Base-by-base conservation (phyloP, 2,329 filamentous ascomycete species). In the Aspergillus texensis region DNA sequence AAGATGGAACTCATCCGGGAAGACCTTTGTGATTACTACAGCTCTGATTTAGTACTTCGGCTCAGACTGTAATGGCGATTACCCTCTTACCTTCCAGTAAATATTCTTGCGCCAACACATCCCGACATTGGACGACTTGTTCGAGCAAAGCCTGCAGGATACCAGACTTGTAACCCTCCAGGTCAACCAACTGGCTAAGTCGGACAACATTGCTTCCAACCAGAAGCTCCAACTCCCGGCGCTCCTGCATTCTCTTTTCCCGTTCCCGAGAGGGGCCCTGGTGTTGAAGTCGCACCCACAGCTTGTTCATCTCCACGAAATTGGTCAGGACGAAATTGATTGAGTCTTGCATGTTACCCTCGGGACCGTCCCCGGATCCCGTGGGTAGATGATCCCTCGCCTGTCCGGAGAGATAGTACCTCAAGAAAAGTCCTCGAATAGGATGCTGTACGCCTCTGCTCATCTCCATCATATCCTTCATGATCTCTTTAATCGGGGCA, bases 381-480 rank as follows among this genome's bases (percentile, higher is more conserved):
- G 87, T 87, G 0, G 95, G 95, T 58, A 99, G 84, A 76, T 88
- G 89, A 78, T 99, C 95, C 73, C 95, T 87, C 45, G 95, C 94
- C 81, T 99, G 95, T 43, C 95, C 94, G 28, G 93, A 95, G 58
- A 99, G 86, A 76, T 97, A 99, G 80, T 99, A 99, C 75, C 95
- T 89, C 73, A 99, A 82, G 77, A 99, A 99, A 61, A 99, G 84
- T 21, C 95, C 95, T 62, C 95, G 92, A 67, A 97, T 94, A 19
- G 95, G 95, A 79, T 99, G 95, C 75, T 99, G 95, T 26, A 99
- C 94, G 62, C 95, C 95, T 67, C 95, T 88, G 80, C 93, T 98
- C 95, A 99, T 99, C 80, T 99, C 95, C 95, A 99, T 99, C 95
- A 99, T 99, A 79, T 99, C 95, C 81, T 99, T 99, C 95, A 99